Conservation (phyloP, 495 filamentous ascomycete species). For the Podospora anserina region DNA sequence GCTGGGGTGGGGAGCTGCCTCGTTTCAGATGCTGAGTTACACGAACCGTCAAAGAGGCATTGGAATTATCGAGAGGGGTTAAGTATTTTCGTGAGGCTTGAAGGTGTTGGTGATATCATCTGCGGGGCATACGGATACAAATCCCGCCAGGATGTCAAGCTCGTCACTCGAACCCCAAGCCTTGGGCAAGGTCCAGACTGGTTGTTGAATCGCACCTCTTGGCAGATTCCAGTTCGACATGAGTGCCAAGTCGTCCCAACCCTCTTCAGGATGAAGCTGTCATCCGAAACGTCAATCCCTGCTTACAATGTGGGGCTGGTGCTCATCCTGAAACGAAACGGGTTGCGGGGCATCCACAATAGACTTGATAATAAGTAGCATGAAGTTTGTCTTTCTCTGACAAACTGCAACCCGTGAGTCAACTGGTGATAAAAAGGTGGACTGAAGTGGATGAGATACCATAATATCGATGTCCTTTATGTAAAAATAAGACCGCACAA, state of each 20-base stretch:
- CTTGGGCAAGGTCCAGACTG: neutral
- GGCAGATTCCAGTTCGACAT: neutral
- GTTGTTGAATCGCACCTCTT: neutral
- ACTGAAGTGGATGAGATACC: neutral
- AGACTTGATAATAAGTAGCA: neutral
- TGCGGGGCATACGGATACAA: neutral
- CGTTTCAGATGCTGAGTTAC: neutral
- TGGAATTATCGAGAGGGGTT: neutral
- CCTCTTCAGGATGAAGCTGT: neutral
- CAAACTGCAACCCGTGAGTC: neutral
- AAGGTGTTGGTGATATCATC: neutral
- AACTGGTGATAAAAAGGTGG: neutral
- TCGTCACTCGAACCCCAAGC: neutral
- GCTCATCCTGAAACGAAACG: conserved; percentile 33
- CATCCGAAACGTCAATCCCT: neutral
- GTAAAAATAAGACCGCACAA: too few relatives aligned
- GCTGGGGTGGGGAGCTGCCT: neutral
- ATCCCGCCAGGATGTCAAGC: too few relatives aligned
- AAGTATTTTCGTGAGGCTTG: neutral
- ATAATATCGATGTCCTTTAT: neutral
- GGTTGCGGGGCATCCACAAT: conserved; percentile 24
- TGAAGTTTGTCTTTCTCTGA: neutral
- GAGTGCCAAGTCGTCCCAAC: neutral
- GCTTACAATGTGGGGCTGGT: conserved; percentile 1
- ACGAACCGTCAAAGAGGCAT: neutral